Base-by-base conservation (phyloP, 169 alveolate species). In the Plasmodium knowlesi region DNA sequence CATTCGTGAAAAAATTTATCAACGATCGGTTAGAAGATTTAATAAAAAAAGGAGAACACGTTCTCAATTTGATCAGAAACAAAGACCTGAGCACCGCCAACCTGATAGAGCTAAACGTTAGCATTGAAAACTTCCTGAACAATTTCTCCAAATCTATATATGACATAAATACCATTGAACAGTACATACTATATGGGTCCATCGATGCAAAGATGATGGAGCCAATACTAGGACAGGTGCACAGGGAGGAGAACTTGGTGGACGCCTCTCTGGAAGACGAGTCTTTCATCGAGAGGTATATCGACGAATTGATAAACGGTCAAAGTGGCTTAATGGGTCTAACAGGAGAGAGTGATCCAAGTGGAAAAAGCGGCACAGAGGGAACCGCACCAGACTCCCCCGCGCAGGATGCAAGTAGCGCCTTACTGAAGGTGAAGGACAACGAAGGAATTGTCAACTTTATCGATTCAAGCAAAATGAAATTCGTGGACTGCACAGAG, bases 1-100 rank as follows among this genome's bases (percentile, higher is more conserved):
- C 61, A 39, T 76, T 50, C 67, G 93, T 86, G 43, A 86, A 74
- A 54, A 74, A 86, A 16, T 86, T 86, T 70, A 39, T 86, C 39
- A 86, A 86, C 39, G 61, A 74, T 50, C 78, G 93, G 41, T 74
- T 86, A 86, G 85, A 86, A 25, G 81, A 86, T 61, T 86, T 86
- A 86, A 41, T 86, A 86, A 74, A 25, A 53, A 86, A 86, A 76
- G 93, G 83, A 25, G 93, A 86, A 53, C 30, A 16, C 1, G 12
- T 86, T 25, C 67, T 86, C 39, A 79, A 86, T 2, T n/a, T 86
- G 80, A 86, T 86, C 12, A 74, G 80, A 86, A 86, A 86, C 71
- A 86, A 86, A 86, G 67, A 86, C 19, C 37, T 73, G 88, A 86
- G 80, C 70, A 86, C 84, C 28, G 81, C 79, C 41, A 86, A 76